Evolutionary conservation across 2,329 filamentous ascomycete species (phyloP).

Genomic region (Epichloe hybrida): DNA sequence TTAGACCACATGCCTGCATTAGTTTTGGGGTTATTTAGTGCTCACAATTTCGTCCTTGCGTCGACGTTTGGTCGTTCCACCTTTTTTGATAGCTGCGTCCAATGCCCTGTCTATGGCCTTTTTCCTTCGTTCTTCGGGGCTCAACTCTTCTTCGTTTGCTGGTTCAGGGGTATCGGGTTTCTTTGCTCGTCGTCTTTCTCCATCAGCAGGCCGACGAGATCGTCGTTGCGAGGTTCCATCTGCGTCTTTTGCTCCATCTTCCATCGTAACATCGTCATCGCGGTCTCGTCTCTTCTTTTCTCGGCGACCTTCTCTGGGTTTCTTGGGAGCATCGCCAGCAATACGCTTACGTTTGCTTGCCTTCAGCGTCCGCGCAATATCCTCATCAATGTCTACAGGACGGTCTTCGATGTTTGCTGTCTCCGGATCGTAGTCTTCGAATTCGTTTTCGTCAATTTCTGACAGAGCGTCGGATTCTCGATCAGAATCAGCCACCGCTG

Average conservation of each 20-base stretch:
- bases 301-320: slow-evolving; percentile 59
- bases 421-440: slow-evolving; percentile 54
- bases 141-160: slow-evolving; percentile 64
- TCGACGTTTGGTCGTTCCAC: slow-evolving; percentile 47
- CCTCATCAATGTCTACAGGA: slow-evolving; percentile 54
- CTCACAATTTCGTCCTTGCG: slow-evolving; percentile 81
- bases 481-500: slow-evolving; percentile 32
- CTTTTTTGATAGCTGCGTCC: slow-evolving; percentile 73
- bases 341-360: slow-evolving; percentile 51
- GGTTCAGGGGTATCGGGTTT: slow-evolving; percentile 39
- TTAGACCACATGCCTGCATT: slow-evolving; percentile 10
- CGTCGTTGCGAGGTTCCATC: slow-evolving; percentile 32
- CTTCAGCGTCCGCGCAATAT: slow-evolving; percentile 49
- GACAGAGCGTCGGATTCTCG: slow-evolving; percentile 47
- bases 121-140: slow-evolving; percentile 71
- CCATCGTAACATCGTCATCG: slow-evolving; percentile 34
- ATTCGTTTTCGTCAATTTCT: slow-evolving; percentile 56
- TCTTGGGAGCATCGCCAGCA: slow-evolving; percentile 52
- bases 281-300: slow-evolving; percentile 48
- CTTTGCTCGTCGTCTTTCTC: slow-evolving; percentile 29
- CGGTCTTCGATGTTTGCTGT: slow-evolving; percentile 50
- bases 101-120: slow-evolving; percentile 77
- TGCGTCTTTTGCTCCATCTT: slow-evolving; percentile 33
- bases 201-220: slow-evolving; percentile 32
- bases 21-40: neutral